These are phyloP conservation scores for Fusarium redolens DNA, from an alignment of 2,329 filamentous ascomycete species.

Conservation along the genomic window DNA sequence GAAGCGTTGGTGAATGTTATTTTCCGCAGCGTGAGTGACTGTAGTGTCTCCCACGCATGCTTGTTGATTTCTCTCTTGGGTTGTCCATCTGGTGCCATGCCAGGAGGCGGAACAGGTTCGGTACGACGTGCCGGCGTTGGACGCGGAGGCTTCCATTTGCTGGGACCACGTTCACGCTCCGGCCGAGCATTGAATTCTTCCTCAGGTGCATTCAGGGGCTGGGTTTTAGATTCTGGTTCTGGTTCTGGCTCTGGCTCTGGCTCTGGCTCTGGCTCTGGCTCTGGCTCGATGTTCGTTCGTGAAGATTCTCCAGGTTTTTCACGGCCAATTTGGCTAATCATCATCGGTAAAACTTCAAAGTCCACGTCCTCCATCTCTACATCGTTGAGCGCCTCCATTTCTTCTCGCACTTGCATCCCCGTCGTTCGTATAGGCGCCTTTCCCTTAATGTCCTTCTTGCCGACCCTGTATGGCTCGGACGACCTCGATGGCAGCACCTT, in stretches of 20 bases:
- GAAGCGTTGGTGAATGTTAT: not conserved
- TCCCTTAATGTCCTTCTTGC: not conserved
- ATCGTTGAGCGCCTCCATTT: not conserved
- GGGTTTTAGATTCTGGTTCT: not conserved
- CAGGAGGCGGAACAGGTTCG: not conserved
- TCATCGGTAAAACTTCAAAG: not conserved
- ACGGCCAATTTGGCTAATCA: not conserved
- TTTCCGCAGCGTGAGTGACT: not conserved
- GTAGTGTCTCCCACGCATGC: not conserved
- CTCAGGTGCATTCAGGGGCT: not conserved
- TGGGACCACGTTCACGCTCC: not conserved
- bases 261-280: not conserved
- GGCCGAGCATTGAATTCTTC: not conserved
- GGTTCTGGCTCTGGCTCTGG: not conserved
- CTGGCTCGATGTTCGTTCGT: not conserved
- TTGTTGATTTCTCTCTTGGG: not conserved
- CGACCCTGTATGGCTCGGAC: not conserved
- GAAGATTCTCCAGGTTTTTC: not conserved
- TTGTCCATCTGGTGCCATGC: not conserved
- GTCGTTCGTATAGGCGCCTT: not conserved
- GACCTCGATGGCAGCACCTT: not conserved
- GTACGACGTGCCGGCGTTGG: not conserved
- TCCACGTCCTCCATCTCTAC: not conserved
- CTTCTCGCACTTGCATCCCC: not conserved
- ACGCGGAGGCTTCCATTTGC: not conserved